phyloP scores from a whole-genome alignment of 768 basidiomycete genomes.

The Termitomyces sp. region DNA sequence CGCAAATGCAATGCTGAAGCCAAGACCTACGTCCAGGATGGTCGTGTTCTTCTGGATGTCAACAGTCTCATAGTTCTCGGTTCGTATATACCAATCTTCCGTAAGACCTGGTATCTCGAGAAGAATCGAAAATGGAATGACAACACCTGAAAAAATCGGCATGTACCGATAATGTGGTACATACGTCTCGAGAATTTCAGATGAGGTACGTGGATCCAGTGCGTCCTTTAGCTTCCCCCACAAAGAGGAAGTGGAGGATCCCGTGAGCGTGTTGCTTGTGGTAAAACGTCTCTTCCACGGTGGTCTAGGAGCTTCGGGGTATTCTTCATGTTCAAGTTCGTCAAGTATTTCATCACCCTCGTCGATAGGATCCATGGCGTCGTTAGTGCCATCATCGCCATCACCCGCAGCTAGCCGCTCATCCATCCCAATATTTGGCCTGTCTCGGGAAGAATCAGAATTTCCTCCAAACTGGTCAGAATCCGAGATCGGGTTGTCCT shows the following conservation, averaged over 20 bases:
- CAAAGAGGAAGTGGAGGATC: not conserved
- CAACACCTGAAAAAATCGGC: conserved; percentile 62
- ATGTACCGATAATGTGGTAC: conserved; percentile 56
- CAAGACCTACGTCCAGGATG: conserved; percentile 57
- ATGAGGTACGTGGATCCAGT: conserved; percentile 19
- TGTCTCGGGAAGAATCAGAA: not conserved
- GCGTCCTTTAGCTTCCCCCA: conserved; percentile 14
- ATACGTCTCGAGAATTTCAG: conserved; percentile 23
- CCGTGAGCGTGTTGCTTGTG: not conserved
- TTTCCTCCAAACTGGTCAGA: not conserved
- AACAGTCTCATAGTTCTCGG: conserved; percentile 35
- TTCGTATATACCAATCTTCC: conserved; percentile 67
- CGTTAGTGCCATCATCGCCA: not conserved
- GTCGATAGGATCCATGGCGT: not conserved
- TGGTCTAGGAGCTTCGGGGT: not conserved
- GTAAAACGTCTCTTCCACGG: conserved; percentile 3
- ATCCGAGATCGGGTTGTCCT: not conserved
- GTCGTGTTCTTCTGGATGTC: conserved; percentile 48
- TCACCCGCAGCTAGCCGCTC: not conserved
- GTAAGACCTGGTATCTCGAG: conserved; percentile 79
- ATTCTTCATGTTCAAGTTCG: conserved; percentile 13
- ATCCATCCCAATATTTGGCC: not conserved
- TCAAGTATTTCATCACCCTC: conserved; percentile 9
- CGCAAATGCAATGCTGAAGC: conserved; percentile 62
- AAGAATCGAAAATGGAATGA: conserved; percentile 76